Percentiles rank a stretch among this genome's conserved stretches.
Conservation (phyloP, 2,329 filamentous ascomycete genomes). For the Penicillium sp. region DNA sequence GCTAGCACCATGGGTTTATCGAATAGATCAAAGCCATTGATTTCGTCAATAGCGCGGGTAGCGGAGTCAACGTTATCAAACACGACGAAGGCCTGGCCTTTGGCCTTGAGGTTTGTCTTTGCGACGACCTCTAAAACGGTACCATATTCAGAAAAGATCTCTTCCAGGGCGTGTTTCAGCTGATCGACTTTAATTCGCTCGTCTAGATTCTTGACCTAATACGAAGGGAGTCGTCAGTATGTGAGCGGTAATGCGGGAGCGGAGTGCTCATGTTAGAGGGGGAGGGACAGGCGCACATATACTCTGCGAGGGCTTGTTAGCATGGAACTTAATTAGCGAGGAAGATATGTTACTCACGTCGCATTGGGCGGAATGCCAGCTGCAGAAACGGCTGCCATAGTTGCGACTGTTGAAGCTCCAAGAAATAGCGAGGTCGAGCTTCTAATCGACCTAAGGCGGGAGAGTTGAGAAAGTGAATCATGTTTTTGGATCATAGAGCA, state of each 20-base stretch:
- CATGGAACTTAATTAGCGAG: conserved; percentile 4
- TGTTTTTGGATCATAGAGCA: accelerated
- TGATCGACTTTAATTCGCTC: conserved; percentile 82
- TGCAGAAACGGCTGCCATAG: conserved; percentile 38
- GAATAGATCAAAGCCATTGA: conserved; percentile 90
- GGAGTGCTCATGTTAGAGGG: conserved; percentile 11
- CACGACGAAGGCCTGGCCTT: conserved; percentile 93
- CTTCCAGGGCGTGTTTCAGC: conserved; percentile 69
- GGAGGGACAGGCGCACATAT: conserved; percentile 36
- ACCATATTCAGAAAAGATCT: conserved; percentile 87
- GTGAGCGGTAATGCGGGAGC: conserved; percentile 11
- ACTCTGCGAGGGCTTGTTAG: conserved; percentile 33
- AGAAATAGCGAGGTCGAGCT: conserved; percentile 19
- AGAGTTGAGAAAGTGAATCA: not conserved
- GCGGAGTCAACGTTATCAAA: conserved; percentile 82
- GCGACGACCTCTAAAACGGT: conserved; percentile 79
- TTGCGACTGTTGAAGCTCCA: conserved; percentile 30
- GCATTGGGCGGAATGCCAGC: conserved; percentile 38
- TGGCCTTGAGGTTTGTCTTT: conserved; percentile 86
- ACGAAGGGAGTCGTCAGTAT: conserved; percentile 12
- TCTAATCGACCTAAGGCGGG: conserved; percentile 4
- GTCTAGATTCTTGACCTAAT: conserved; percentile 74
- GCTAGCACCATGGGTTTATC: conserved; percentile 85
- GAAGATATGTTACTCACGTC: conserved; percentile 34
- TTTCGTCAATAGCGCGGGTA: conserved; percentile 75